Conservation (phyloP, 2,329 filamentous ascomycete species). For the Colletotrichum orbiculare region DNA sequence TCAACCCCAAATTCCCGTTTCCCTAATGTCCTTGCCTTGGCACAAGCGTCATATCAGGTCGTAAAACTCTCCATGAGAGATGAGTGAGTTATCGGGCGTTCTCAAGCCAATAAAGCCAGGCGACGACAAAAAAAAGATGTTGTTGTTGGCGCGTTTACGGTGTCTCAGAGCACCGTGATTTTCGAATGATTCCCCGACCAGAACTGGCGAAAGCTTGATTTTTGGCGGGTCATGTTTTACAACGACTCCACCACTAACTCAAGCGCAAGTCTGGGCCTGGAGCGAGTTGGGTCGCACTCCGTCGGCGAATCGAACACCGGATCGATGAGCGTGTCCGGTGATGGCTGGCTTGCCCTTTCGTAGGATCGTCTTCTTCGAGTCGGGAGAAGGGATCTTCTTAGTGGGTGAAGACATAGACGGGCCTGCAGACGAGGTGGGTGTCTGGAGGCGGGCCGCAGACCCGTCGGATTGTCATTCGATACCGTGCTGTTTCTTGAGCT, state of each 20-base stretch:
- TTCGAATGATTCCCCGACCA: conserved; percentile 28
- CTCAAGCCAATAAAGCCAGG: conserved; percentile 34
- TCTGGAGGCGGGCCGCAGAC: conserved; percentile 64
- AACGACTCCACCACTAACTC: conserved; percentile 38
- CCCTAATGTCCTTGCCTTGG: conserved; percentile 34
- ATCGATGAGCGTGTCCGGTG: conserved; percentile 50
- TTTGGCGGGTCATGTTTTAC: conserved; percentile 32
- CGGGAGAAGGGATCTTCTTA: conserved; percentile 49
- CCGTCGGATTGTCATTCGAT: conserved; percentile 95
- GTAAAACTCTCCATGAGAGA: conserved; percentile 37
- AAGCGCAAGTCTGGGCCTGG: conserved; percentile 51
- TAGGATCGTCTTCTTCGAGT: conserved; percentile 55
- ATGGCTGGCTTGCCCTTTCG: conserved; percentile 55
- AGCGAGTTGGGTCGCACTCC: conserved; percentile 47
- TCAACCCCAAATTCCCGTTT: conserved; percentile 33
- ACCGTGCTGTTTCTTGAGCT: conserved; percentile 96
- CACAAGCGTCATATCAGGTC: conserved; percentile 38
- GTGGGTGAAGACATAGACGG: conserved; percentile 63
- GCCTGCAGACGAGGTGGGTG: conserved; percentile 65
- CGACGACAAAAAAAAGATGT: conserved; percentile 28
- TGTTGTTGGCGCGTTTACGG: conserved; percentile 23
- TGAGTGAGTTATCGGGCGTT: conserved; percentile 37
- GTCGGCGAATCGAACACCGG: conserved; percentile 56
- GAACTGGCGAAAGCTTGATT: conserved; percentile 32
- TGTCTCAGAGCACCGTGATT: conserved; percentile 2